Conservation (phyloP, 2,329 filamentous ascomycete genomes). For the Rutstroemia sp. region DNA sequence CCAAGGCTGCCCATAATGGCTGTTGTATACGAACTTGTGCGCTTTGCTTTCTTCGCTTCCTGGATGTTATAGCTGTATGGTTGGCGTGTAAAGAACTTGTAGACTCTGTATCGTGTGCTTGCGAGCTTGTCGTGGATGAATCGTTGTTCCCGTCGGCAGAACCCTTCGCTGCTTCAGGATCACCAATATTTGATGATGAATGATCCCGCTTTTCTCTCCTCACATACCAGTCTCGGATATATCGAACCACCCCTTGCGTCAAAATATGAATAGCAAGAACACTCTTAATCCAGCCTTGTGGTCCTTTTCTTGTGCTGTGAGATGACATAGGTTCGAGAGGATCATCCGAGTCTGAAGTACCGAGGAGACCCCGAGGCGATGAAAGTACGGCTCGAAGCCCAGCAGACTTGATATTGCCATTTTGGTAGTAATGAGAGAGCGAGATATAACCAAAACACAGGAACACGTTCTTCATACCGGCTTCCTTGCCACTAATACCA, state of each 20-base stretch:
- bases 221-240: slow-evolving; percentile 62
- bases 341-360: slow-evolving; percentile 34
- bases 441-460: slow-evolving; percentile 62
- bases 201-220: slow-evolving; percentile 50
- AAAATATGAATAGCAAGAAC: slow-evolving; percentile 68
- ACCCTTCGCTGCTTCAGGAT: slow-evolving; percentile 56
- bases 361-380: slow-evolving; percentile 20
- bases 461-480: slow-evolving; percentile 63
- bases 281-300: slow-evolving; percentile 58
- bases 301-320: slow-evolving; percentile 42
- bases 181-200: slow-evolving; percentile 38
- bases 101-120: slow-evolving; percentile 21
- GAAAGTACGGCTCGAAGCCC: slow-evolving; percentile 25
- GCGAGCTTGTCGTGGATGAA: slow-evolving; percentile 23
- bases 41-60: slow-evolving; percentile 85
- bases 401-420: slow-evolving; percentile 21
- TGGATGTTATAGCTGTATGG: slow-evolving; percentile 47
- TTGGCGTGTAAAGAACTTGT: slow-evolving; percentile 17
- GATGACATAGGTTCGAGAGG: slow-evolving; percentile 37
- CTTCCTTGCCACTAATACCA: slow-evolving; percentile 61
- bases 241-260: slow-evolving; percentile 64
- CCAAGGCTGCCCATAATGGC: slow-evolving; percentile 88
- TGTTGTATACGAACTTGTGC: slow-evolving; percentile 85
- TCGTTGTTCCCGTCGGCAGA: slow-evolving; percentile 44
- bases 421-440: slow-evolving; percentile 25